These are phyloP conservation scores for Bryum argenteum DNA, from an alignment of 225 moss, liverwort and hornwort genomes.

Conservation along the genomic window DNA sequence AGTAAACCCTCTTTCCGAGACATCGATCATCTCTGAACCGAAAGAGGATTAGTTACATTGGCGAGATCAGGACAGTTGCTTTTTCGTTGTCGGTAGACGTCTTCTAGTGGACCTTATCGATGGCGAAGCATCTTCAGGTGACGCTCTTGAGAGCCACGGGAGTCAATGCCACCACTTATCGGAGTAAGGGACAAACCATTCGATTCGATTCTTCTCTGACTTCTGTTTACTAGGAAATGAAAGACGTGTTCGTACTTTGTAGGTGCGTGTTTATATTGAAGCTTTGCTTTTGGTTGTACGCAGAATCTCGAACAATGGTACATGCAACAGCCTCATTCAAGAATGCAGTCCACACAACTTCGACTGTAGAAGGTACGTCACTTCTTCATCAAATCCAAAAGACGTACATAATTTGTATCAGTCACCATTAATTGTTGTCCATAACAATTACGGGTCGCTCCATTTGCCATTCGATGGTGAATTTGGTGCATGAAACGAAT, in stretches of 20 bases:
- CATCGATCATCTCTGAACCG: no score
- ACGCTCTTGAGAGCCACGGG: slow-evolving; percentile 5
- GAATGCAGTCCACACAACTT: slow-evolving; percentile 26
- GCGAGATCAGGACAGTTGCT: no score
- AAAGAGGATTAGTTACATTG: not conserved
- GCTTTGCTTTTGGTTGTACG: not conserved
- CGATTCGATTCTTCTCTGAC: not conserved
- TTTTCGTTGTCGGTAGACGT: not conserved
- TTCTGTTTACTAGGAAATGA: not conserved
- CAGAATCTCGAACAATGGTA: slow-evolving; percentile 29
- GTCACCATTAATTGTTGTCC: no score
- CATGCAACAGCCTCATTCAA: slow-evolving; percentile 21
- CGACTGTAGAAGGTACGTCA: slow-evolving; percentile 21
- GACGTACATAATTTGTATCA: no score
- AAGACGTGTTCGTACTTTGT: not conserved
- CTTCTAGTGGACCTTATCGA: not conserved
- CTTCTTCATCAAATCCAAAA: no score
- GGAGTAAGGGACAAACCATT: slow-evolving; percentile 22
- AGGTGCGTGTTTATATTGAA: not conserved
- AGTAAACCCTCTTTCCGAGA: no score
- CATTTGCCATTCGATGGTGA: no score
- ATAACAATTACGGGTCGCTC: no score
- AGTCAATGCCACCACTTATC: slow-evolving; percentile 17
- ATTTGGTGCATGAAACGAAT: no score
- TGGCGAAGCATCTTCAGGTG: slow-evolving; percentile 24